Base-by-base conservation (phyloP, 176 grass and related monocot genomes). In the Lolium multiflorum region DNA sequence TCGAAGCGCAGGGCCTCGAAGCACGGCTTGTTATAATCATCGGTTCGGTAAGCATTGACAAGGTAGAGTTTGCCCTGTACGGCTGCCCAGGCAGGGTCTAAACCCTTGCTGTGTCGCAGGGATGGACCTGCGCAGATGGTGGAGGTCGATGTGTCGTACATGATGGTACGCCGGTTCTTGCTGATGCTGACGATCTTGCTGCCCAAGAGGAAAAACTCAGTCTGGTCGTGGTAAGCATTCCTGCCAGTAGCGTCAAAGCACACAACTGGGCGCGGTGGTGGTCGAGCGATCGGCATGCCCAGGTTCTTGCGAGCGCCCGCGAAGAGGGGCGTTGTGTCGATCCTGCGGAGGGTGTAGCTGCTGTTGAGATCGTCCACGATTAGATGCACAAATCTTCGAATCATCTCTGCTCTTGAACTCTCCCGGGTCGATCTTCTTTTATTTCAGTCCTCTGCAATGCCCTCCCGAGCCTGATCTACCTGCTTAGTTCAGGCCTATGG, bases 1-100 rank as follows among this genome's bases (percentile, higher is more conserved):
- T 65, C 62, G 5, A 65, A 65, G 62, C 62, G 12, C 25, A 65
- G 62, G 62, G 62, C 62, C 62, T 65, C 62, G 11, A 65, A 65
- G 12, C 24, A 15, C 12, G 62, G 12, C 25, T 26, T 4, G 62
- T 31, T 31, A 12, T 7, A 5, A 7, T 15, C 13, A 1, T 31
- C 62, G 12, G 10, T 5, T 5, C 1, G 14, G 5, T 1, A 15
- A 5, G 4, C 24, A 1, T 65, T 31, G 0, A 2, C 62, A 3
- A 65, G 62, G 62, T 65, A 65, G 1, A 65, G 25, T 1, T 13
- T 62, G 11, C 59, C 59, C 1, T 25, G 10, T 25, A 31, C 12
- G 2, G 1, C 62, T 7, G 25, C 62, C 62, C 25, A 65, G 1
- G 62, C 62, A 65, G 62, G 62, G 11, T 15, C 5, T 4, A 11